Evolutionary conservation across 352 stramenopile genomes (phyloP).

Genomic region (Chloridella minuta): DNA sequence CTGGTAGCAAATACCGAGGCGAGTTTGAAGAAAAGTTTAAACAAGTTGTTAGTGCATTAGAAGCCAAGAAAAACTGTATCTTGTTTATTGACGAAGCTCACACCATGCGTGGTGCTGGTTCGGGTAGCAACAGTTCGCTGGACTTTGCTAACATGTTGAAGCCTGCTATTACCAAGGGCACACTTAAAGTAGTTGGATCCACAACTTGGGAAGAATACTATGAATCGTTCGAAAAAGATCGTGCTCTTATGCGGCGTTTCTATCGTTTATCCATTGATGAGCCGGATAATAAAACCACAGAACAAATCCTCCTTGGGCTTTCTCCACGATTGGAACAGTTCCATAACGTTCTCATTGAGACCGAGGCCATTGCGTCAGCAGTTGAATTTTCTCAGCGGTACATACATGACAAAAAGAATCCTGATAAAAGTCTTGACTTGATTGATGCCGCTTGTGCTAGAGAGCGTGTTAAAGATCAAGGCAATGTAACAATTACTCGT

Average conservation of each 20-base stretch:
- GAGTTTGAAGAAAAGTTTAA: slow-evolving; percentile 84
- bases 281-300: no score
- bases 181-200: slow-evolving; percentile 73
- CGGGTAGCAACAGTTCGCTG: slow-evolving; percentile 24
- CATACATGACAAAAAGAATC: slow-evolving; percentile 52
- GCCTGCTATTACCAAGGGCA: slow-evolving; percentile 64
- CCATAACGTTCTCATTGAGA: slow-evolving; percentile 66
- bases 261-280: slow-evolving; percentile 42
- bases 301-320: no score
- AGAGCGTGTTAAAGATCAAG: no score
- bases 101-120: slow-evolving; percentile 40
- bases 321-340: slow-evolving; percentile 51
- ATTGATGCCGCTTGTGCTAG: slow-evolving; percentile 48
- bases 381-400: slow-evolving; percentile 63
- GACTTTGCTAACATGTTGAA: slow-evolving; percentile 90
- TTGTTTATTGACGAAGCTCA: no score
- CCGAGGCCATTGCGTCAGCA: slow-evolving; percentile 56
- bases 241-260: slow-evolving; percentile 78
- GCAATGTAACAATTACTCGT: slow-evolving; percentile 23
- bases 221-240: slow-evolving; percentile 89
- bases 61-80: slow-evolving; percentile 19
- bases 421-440: slow-evolving; percentile 66
- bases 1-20: slow-evolving; percentile 81
- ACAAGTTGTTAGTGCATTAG: no score
- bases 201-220: slow-evolving; percentile 89